Evolutionary conservation across 2,329 filamentous ascomycete species (phyloP).

Genomic region (Ambrosiella beaveri): DNA sequence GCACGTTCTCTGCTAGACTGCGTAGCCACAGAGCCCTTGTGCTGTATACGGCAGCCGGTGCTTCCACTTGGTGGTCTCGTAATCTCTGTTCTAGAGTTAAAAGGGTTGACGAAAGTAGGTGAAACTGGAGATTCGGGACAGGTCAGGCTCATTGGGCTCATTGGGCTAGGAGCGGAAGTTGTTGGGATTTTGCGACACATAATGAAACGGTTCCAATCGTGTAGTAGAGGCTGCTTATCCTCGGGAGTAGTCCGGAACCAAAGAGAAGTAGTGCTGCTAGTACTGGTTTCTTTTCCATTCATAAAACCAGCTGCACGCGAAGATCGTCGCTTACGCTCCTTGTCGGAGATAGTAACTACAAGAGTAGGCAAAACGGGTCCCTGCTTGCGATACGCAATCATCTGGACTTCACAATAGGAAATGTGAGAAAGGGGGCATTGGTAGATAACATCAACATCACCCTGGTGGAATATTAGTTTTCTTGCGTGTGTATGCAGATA

Average conservation of each 20-base stretch:
- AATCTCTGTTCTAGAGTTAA: slow-evolving; percentile 26
- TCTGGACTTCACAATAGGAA: slow-evolving; percentile 40
- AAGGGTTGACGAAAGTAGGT: slow-evolving; percentile 37
- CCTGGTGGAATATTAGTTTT: slow-evolving; percentile 19
- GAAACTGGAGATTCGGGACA: slow-evolving; percentile 30
- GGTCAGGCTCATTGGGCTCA: slow-evolving; percentile 23
- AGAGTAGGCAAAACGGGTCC: slow-evolving; percentile 42
- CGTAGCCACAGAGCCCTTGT: slow-evolving; percentile 32
- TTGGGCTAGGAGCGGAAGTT: slow-evolving; percentile 16
- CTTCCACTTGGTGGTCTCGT: slow-evolving; percentile 28
- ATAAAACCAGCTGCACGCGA: slow-evolving; percentile 43
- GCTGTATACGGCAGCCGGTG: slow-evolving; percentile 22
- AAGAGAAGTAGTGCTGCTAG: slow-evolving; percentile 28
- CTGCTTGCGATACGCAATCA: slow-evolving; percentile 44
- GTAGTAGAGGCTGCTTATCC: slow-evolving; percentile 32
- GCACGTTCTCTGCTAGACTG: slow-evolving; percentile 28
- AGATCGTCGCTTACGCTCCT: slow-evolving; percentile 45
- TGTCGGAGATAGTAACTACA: slow-evolving; percentile 40
- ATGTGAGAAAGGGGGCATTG: slow-evolving; percentile 36
- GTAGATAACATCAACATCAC: slow-evolving; percentile 36
- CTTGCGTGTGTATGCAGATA: background rate
- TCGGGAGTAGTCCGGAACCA: slow-evolving; percentile 38
- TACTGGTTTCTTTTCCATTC: slow-evolving; percentile 27
- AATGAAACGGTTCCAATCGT: slow-evolving; percentile 43
- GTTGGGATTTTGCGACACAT: slow-evolving; percentile 23